Evolutionary conservation across 176 grass and related monocot genomes (phyloP).

Genomic region (Phyllostachys edulis): DNA sequence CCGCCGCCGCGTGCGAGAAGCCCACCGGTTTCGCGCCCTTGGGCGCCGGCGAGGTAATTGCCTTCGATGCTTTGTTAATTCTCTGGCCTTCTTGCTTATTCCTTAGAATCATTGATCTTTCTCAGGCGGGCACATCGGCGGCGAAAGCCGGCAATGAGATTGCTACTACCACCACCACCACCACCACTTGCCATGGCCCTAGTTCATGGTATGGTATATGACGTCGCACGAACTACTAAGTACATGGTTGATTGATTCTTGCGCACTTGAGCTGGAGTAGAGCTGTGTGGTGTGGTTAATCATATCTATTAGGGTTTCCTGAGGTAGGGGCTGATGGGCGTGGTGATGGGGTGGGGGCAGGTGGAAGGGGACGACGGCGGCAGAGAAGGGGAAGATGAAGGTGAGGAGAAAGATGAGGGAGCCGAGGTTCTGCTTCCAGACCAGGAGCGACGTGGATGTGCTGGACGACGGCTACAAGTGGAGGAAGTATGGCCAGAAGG

Average conservation of each 20-base stretch:
- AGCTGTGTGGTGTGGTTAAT: background rate
- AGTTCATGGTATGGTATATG: conserved; percentile 34
- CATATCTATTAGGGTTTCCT: conserved; percentile 32
- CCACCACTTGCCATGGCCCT: conserved; percentile 13
- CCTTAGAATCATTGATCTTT: background rate
- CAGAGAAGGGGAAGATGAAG: conserved; percentile 70
- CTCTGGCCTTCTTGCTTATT: background rate
- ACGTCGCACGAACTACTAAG: background rate
- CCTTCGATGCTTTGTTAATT: background rate
- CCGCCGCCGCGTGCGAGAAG: conserved; percentile 25
- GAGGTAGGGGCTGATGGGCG: background rate
- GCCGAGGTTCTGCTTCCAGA: conserved; percentile 87
- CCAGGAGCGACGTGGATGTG: conserved; percentile 82
- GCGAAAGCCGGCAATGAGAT: conserved; percentile 22
- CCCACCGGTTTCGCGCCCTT: conserved; percentile 4
- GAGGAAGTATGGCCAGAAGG: conserved; percentile 86
- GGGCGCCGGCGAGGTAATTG: conserved; percentile 31
- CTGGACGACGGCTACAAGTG: conserved; percentile 88
- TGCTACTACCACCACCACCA: background rate
- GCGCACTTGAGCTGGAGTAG: background rate
- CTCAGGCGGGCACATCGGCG: conserved; percentile 22
- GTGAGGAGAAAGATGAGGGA: conserved; percentile 82
- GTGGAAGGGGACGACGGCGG: conserved; percentile 52
- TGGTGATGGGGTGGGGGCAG: conserved; percentile 24
- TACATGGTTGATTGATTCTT: background rate